Conservation (phyloP, 192 early-diverging fungal genomes). For the Geosiphon pyriformis region DNA sequence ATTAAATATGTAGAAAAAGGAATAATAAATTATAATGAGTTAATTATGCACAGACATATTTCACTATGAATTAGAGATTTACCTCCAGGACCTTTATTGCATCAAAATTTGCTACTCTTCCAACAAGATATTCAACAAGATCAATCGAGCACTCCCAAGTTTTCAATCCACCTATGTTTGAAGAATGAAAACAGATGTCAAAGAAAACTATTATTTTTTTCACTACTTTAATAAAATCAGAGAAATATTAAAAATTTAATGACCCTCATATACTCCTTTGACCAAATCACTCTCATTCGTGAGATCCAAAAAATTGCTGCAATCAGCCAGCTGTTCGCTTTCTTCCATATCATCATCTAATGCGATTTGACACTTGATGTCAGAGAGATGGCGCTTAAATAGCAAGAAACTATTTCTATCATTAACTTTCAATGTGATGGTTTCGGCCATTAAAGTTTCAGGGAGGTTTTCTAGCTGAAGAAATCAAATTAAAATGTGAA, state of each 20-base stretch:
- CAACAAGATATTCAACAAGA: slow-evolving; percentile 65
- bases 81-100: slow-evolving; percentile 52
- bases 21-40: no score
- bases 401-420: slow-evolving; percentile 21
- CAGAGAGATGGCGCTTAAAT: slow-evolving; percentile 68
- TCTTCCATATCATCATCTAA: slow-evolving; percentile 50
- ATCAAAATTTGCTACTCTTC: slow-evolving; percentile 29
- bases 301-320: slow-evolving; percentile 40
- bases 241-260: slow-evolving; percentile 10
- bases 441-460: background rate
- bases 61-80: slow-evolving; percentile 13
- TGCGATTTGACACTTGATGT: slow-evolving; percentile 81
- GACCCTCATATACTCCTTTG: slow-evolving; percentile 84
- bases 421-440: background rate
- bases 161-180: slow-evolving; percentile 71
- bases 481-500: background rate
- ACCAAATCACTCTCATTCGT: slow-evolving; percentile 69
- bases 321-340: slow-evolving; percentile 24
- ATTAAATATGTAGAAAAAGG: slow-evolving; percentile 12
- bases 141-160: slow-evolving; percentile 97
- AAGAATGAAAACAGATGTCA: background rate
- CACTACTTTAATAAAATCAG: background rate
- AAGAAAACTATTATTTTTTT: slow-evolving; percentile 1
- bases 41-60: no score
- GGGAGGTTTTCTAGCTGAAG: background rate